A percentile compares a stretch with the other conserved stretches of the same genome.
phyloP scores from a whole-genome alignment of 805 yeast species.

The Wickerhamiella siamensis region DNA sequence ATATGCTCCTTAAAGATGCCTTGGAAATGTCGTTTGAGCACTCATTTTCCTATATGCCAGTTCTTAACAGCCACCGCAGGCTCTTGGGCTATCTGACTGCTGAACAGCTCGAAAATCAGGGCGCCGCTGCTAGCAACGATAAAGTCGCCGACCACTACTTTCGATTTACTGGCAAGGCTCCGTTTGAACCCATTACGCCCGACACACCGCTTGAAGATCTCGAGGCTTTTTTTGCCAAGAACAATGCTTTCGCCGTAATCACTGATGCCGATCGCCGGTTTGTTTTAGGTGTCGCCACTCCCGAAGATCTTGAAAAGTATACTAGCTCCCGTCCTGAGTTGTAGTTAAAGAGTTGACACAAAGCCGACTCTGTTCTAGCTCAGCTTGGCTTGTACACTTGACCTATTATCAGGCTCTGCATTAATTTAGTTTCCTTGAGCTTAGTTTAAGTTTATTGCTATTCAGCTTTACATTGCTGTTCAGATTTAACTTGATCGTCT shows the following conservation, averaged over 20 bases:
- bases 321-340: constrained; percentile 31
- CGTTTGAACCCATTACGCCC: constrained; percentile 37
- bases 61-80: constrained; percentile 33
- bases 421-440: too few relatives aligned
- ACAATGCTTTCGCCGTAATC: constrained; percentile 41
- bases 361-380: too few relatives aligned
- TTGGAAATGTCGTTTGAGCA: constrained; percentile 42
- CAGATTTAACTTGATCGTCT: too few relatives aligned
- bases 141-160: constrained; percentile 23
- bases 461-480: too few relatives aligned
- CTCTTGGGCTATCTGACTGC: constrained; percentile 38
- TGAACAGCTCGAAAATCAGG: constrained; percentile 25
- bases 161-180: constrained; percentile 20
- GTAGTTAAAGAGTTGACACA: too few relatives aligned
- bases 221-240: constrained; percentile 35
- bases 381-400: too few relatives aligned
- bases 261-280: constrained; percentile 38
- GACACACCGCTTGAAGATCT: constrained; percentile 40
- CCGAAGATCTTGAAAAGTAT: constrained; percentile 30
- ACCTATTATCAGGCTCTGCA: too few relatives aligned
- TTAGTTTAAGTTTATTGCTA: too few relatives aligned
- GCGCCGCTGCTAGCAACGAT: constrained; percentile 24
- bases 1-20: constrained; percentile 35
- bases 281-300: constrained; percentile 46
- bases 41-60: constrained; percentile 41